Evolutionary conservation across 768 basidiomycete genomes (phyloP).

Genomic region (Termitomyces sp.): DNA sequence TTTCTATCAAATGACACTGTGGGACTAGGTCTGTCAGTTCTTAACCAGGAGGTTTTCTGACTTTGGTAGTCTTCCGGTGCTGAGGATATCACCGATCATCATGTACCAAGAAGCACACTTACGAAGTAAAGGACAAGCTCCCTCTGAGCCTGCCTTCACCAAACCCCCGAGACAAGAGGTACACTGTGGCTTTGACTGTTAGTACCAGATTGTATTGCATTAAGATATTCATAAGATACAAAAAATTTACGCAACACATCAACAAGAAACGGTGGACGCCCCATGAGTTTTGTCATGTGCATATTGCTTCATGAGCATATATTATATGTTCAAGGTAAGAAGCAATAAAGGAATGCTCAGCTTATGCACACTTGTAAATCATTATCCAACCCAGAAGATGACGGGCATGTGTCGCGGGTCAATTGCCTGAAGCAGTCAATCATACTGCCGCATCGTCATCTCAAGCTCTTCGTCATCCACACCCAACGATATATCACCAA

Average conservation of each 20-base stretch:
- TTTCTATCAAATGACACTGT: background rate
- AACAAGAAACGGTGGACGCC: background rate
- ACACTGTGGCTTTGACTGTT: background rate
- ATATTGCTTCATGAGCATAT: background rate
- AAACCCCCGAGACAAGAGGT: background rate
- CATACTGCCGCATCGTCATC: slow-evolving; percentile 21
- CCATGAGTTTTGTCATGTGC: background rate
- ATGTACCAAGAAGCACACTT: no score
- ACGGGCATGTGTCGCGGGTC: background rate
- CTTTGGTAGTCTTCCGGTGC: no score
- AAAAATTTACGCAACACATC: background rate
- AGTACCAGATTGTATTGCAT: background rate
- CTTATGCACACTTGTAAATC: background rate
- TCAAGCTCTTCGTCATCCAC: slow-evolving; percentile 19
- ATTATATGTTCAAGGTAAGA: background rate
- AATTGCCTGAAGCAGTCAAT: slow-evolving; percentile 6
- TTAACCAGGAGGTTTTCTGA: no score
- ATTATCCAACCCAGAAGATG: background rate
- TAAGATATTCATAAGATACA: background rate
- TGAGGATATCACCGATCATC: no score
- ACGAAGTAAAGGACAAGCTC: no score
- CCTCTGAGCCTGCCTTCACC: no score
- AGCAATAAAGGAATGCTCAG: background rate
- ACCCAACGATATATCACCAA: slow-evolving; percentile 21
- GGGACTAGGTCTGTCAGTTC: background rate